Base-by-base conservation (phyloP, 345 rosid genomes). In the Eucalyptus sideroxylon region DNA sequence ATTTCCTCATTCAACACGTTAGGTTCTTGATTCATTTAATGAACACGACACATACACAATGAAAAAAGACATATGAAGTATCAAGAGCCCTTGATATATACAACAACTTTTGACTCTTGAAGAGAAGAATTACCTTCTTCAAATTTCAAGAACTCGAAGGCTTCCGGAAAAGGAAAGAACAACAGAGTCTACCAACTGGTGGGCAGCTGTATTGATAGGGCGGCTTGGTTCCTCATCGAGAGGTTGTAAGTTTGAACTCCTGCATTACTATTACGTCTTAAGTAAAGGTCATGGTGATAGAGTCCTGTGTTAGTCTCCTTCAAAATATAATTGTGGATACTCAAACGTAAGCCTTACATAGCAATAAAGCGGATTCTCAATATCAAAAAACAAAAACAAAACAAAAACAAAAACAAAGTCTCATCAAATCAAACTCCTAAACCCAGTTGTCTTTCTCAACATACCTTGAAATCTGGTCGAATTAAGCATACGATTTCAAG, bases 291-390 rank as follows among this genome's bases (percentile, higher is more conserved):
- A 6, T 50, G 19, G 1, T 50, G 3, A 0, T 50, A 0, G 17
- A 1, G 1, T 50, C 7, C 1, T 50, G 1, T 50, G 1, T 0
- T 50, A 50, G 0, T 50, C 19, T 50, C 7, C 1, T 50, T 50
- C 3, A 17, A 50, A 3, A 50, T 15, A 50, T 15, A 50, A 0
- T 50, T 1, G 3, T 50, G 3, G 7, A 50, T 50, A 50, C 53
- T 50, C 8, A 1, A 16, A 5, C 19, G 7, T 50, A 50, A 50
- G 53, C 3, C 53, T 50, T 50, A 16, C 7, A 6, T 7, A 50
- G 7, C 19, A 50, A 50, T 16, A 0, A 16, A 16, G 19, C 1
- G 3, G 19, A 50, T 50, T 16, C 53, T 50, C 7, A 16, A 1
- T 50, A 50, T 50, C 3, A 16, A 50, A 16, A 50, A 50, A 50